Evolutionary conservation across 345 rosid species (phyloP).

Genomic region (Acer saccharum): DNA sequence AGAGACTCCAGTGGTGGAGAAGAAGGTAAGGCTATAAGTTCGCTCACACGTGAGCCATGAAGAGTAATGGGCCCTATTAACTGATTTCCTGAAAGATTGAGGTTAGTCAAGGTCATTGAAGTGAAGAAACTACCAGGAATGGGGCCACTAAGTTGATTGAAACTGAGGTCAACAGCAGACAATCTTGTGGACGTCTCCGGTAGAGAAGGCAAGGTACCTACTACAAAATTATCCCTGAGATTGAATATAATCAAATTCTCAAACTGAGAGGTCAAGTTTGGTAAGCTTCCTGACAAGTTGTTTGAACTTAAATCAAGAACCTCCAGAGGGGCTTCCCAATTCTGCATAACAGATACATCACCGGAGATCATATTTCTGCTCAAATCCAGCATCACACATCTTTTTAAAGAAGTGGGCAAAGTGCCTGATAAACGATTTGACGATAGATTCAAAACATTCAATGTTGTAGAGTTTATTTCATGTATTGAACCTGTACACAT

Average conservation of each 20-base stretch:
- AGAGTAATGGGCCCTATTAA: slow-evolving; percentile 72
- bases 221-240: slow-evolving; percentile 67
- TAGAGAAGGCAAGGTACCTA: slow-evolving; percentile 66
- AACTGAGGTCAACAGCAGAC: slow-evolving; percentile 74
- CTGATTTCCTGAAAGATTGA: slow-evolving; percentile 83
- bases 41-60: slow-evolving; percentile 56
- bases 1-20: slow-evolving; percentile 68
- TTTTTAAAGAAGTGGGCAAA: slow-evolving; percentile 53
- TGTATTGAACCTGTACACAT: slow-evolving; percentile 61
- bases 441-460: slow-evolving; percentile 74
- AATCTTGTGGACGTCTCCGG: slow-evolving; percentile 42
- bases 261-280: slow-evolving; percentile 60
- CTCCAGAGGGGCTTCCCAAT: slow-evolving; percentile 73
- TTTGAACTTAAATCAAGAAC: slow-evolving; percentile 86
- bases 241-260: slow-evolving; percentile 52
- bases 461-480: slow-evolving; percentile 58
- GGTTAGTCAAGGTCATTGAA: slow-evolving; percentile 52
- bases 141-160: slow-evolving; percentile 60
- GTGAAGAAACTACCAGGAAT: slow-evolving; percentile 66
- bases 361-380: slow-evolving; percentile 74
- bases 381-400: slow-evolving; percentile 58
- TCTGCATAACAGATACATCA: slow-evolving; percentile 52
- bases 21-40: slow-evolving; percentile 48
- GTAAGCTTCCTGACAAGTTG: slow-evolving; percentile 66
- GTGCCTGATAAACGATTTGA: slow-evolving; percentile 71